phyloP scores from a whole-genome alignment of 257 asterid genomes.

The Handroanthus guayacan region DNA sequence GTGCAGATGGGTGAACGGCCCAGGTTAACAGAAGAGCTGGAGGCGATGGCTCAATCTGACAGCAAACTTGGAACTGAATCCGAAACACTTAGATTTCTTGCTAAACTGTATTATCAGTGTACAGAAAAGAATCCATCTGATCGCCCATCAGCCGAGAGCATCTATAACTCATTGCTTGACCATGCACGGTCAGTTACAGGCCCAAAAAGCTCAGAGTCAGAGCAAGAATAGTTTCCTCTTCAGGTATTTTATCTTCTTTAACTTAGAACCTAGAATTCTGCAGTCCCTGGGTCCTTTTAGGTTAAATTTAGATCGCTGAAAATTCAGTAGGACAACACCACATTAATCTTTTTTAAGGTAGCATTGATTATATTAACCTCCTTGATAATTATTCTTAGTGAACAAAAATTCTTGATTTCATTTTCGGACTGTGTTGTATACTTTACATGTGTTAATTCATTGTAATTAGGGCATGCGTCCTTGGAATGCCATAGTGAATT shows the following conservation, averaged over 20 bases:
- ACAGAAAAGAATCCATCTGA: slow-evolving; percentile 65
- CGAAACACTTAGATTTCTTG: slow-evolving; percentile 51
- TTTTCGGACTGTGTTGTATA: slow-evolving; percentile 7
- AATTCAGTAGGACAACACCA: too few relatives aligned
- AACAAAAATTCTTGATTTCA: neutral
- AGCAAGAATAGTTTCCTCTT: slow-evolving; percentile 31
- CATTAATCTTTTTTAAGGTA: too few relatives aligned
- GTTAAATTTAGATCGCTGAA: too few relatives aligned
- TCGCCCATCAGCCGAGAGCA: slow-evolving; percentile 64
- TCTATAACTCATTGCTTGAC: too few relatives aligned
- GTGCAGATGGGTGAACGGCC: slow-evolving; percentile 57
- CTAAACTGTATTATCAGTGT: slow-evolving; percentile 57
- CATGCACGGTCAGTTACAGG: slow-evolving; percentile 33
- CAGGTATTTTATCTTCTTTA: slow-evolving; percentile 22
- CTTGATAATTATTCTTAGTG: neutral
- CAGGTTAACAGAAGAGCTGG: slow-evolving; percentile 46
- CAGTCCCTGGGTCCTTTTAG: too few relatives aligned
- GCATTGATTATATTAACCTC: neutral
- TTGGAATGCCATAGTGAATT: neutral
- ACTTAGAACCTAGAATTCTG: too few relatives aligned
- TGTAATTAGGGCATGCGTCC: neutral
- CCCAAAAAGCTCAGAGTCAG: slow-evolving; percentile 44
- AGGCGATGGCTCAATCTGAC: slow-evolving; percentile 42
- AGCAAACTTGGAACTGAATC: slow-evolving; percentile 38
- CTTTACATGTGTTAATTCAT: neutral